Evolutionary conservation across 2,329 filamentous ascomycete genomes (phyloP).

Genomic region (Phialophora expanda): DNA sequence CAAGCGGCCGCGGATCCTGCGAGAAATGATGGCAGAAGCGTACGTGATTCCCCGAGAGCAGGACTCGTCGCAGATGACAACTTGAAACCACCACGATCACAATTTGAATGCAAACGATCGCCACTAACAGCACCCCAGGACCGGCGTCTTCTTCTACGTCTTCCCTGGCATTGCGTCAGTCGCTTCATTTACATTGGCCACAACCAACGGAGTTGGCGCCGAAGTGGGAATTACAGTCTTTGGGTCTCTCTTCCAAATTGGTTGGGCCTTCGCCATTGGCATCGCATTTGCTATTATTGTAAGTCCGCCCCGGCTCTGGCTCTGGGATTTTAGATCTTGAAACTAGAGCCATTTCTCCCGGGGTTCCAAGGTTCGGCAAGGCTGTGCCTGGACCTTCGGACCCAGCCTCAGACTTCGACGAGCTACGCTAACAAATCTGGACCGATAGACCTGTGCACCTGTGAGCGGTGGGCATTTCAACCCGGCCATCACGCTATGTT

Average conservation of each 20-base stretch:
- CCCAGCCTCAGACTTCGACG: neutral
- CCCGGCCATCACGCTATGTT: slow-evolving; percentile 56
- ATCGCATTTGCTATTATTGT: slow-evolving; percentile 64
- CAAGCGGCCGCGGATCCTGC: slow-evolving; percentile 57
- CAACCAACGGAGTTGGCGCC: slow-evolving; percentile 47
- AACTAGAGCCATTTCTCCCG: too few species aligned
- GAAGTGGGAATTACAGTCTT: slow-evolving; percentile 47
- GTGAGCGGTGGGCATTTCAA: slow-evolving; percentile 64
- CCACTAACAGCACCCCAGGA: slow-evolving; percentile 33
- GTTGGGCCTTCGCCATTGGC: slow-evolving; percentile 61
- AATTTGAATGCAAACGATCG: neutral
- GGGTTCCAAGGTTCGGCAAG: neutral
- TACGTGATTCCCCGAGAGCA: neutral
- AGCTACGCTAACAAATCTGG: neutral
- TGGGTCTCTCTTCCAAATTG: slow-evolving; percentile 62
- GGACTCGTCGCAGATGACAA: neutral
- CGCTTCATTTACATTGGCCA: slow-evolving; percentile 55
- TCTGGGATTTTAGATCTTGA: neutral
- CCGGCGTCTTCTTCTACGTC: slow-evolving; percentile 64
- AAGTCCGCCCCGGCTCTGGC: neutral
- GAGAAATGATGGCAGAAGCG: slow-evolving; percentile 63
- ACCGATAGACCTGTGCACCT: slow-evolving; percentile 52
- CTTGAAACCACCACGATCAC: neutral
- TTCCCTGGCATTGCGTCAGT: slow-evolving; percentile 58
- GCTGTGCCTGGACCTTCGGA: neutral